Conservation (phyloP, 2,329 filamentous ascomycete genomes). For the Fusarium transvaalense region DNA sequence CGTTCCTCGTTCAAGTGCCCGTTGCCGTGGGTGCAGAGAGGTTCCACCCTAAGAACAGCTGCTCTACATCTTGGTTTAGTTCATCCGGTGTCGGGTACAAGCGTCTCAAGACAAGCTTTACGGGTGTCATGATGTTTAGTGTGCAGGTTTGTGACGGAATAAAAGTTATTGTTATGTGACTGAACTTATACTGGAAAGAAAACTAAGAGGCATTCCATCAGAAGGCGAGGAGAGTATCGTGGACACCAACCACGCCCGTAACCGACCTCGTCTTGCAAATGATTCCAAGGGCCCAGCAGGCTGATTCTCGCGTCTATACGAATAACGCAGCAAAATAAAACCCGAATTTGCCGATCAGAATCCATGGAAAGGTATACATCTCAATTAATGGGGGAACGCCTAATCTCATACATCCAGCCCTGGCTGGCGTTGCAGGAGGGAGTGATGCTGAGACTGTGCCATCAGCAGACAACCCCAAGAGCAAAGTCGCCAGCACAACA, state of each 20-base stretch:
- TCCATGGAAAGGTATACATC: slow-evolving; percentile 48
- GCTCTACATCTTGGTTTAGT: slow-evolving; percentile 8
- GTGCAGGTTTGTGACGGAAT: neutral
- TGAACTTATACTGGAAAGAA: slow-evolving; percentile 4
- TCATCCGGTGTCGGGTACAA: slow-evolving; percentile 8
- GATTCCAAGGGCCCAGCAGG: neutral
- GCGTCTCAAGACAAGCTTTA: neutral
- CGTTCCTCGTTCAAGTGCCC: slow-evolving; percentile 1
- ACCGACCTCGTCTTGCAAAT: neutral
- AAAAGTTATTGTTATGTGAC: neutral
- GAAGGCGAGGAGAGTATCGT: neutral
- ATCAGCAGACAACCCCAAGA: slow-evolving; percentile 33
- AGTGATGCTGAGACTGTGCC: slow-evolving; percentile 36
- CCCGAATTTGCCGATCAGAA: neutral
- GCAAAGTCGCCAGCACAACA: slow-evolving; percentile 45
- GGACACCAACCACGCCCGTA: neutral
- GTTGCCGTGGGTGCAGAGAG: slow-evolving; percentile 9
- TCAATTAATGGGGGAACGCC: slow-evolving; percentile 63
- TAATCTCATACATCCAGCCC: slow-evolving; percentile 59
- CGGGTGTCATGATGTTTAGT: neutral
- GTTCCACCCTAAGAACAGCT: slow-evolving; percentile 20
- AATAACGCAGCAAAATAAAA: neutral
- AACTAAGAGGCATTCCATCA: neutral
- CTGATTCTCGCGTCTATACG: neutral
- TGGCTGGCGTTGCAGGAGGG: slow-evolving; percentile 40